Evolutionary conservation across 2,329 filamentous ascomycete genomes (phyloP).

Genomic region (Venturia aucupariae): DNA sequence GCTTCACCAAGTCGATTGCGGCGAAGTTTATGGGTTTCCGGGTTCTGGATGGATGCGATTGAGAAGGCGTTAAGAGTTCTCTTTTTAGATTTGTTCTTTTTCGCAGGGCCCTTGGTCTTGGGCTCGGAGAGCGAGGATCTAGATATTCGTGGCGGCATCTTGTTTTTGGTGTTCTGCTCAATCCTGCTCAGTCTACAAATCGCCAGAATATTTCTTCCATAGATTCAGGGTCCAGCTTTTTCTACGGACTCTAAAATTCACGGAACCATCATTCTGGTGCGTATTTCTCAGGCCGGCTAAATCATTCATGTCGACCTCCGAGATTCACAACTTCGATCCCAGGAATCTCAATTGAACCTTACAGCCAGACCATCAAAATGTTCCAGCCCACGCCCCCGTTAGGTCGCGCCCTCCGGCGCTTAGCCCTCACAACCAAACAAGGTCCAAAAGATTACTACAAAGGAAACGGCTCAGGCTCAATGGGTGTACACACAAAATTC

Average conservation of each 20-base stretch:
- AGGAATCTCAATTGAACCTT: slow-evolving; percentile 13
- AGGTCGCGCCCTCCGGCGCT: slow-evolving; percentile 60
- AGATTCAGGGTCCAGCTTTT: background rate
- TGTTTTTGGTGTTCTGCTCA: slow-evolving; percentile 15
- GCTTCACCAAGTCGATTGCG: slow-evolving; percentile 49
- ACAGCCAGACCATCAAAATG: slow-evolving; percentile 19
- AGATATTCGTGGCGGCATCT: slow-evolving; percentile 38
- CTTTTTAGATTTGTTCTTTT: slow-evolving; percentile 40
- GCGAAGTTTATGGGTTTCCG: slow-evolving; percentile 44
- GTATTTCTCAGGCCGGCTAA: background rate
- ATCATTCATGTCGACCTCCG: background rate
- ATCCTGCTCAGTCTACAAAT: no score
- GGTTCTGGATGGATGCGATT: slow-evolving; percentile 48
- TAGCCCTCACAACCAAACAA: slow-evolving; percentile 83
- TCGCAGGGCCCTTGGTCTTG: slow-evolving; percentile 23
- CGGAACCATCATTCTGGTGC: background rate
- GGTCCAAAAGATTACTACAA: slow-evolving; percentile 95
- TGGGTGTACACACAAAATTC: slow-evolving; percentile 75
- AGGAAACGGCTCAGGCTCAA: slow-evolving; percentile 78
- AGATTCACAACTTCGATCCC: background rate
- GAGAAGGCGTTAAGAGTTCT: slow-evolving; percentile 53
- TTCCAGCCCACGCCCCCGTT: slow-evolving; percentile 64
- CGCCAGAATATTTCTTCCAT: slow-evolving; percentile 7
- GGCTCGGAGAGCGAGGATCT: slow-evolving; percentile 25
- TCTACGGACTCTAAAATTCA: background rate